phyloP scores from a whole-genome alignment of 1,139 yeast species.

The Suhomyces chickasaworum region DNA sequence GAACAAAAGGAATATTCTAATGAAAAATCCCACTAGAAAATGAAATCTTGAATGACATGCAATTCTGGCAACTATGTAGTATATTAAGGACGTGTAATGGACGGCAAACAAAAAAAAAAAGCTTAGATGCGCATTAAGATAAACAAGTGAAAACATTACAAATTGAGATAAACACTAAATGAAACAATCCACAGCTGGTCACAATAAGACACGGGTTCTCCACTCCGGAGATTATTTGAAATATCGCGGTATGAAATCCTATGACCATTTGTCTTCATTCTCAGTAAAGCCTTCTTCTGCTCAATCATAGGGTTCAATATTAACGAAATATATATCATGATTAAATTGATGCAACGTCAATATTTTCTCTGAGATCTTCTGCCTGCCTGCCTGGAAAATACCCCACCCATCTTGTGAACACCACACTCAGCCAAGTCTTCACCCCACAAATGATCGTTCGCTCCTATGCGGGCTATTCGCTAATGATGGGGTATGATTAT shows the following conservation, averaged over 20 bases:
- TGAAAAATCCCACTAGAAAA: not conserved
- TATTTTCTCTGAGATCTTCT: not conserved
- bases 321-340: not conserved
- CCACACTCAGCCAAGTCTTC: not conserved
- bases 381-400: not conserved
- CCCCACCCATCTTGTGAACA: constrained; percentile 2
- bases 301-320: not conserved
- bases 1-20: not conserved
- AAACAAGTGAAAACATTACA: constrained; percentile 5
- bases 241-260: not conserved
- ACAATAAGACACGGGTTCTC: constrained; percentile 5
- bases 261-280: not conserved
- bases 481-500: not conserved
- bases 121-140: constrained; percentile 6
- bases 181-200: constrained; percentile 6
- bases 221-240: not conserved
- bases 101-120: constrained; percentile 12
- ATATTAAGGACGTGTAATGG: constrained; percentile 12
- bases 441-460: constrained; percentile 4
- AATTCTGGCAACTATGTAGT: constrained; percentile 10
- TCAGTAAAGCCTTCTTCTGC: not conserved
- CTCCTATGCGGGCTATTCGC: not conserved
- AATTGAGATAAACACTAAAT: constrained; percentile 9
- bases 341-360: not conserved
- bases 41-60: not conserved